Percentiles rank a stretch among this genome's conserved stretches.
These are phyloP conservation scores for Linnemannia schmuckeri DNA, from an alignment of 192 early-diverging fungal species.

Conservation along the genomic window DNA sequence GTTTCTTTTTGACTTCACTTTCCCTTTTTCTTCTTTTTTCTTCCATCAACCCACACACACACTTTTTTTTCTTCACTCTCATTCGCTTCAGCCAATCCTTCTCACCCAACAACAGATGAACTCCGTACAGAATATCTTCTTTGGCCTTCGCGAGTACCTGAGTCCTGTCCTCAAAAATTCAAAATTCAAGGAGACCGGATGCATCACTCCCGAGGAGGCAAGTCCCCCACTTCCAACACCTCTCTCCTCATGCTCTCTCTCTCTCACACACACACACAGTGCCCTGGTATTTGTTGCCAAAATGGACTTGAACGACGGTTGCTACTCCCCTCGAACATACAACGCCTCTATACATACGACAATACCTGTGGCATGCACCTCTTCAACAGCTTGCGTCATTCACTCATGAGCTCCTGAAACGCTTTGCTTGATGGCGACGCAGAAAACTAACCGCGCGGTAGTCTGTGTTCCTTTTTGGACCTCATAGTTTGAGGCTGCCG, in stretches of 20 bases:
- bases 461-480: conserved; percentile 24
- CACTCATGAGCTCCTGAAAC: neutral
- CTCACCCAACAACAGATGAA: conserved; percentile 53
- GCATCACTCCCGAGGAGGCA: conserved; percentile 96
- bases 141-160: conserved; percentile 89
- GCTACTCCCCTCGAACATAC: neutral
- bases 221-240: conserved; percentile 22
- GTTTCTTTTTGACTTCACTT: neutral
- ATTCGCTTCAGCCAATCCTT: neutral
- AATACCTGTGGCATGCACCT: neutral
- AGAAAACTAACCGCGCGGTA: neutral
- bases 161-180: conserved; percentile 94
- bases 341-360: neutral
- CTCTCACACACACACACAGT: neutral
- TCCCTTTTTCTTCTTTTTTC: neutral
- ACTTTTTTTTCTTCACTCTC: neutral
- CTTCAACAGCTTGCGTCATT: neutral
- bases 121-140: conserved; percentile 73
- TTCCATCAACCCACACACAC: neutral
- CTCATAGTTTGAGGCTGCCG: conserved; percentile 90
- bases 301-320: neutral
- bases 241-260: neutral
- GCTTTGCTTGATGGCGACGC: neutral
- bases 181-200: conserved; percentile 96
- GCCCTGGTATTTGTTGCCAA: neutral